phyloP scores from a whole-genome alignment of 2,329 filamentous ascomycete species.

The Fusarium coicis region DNA sequence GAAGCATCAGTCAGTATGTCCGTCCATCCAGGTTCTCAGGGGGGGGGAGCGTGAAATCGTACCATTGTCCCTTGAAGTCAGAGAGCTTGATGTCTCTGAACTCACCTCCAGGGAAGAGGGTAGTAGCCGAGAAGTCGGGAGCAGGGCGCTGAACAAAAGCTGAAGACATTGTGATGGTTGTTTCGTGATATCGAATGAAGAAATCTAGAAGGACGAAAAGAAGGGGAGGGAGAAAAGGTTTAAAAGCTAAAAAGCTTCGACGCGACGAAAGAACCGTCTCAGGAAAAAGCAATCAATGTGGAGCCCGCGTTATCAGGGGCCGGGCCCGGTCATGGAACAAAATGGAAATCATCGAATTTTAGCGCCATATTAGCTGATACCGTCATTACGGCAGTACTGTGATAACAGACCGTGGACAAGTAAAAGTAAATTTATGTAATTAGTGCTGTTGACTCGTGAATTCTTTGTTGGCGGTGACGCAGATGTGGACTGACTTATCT shows the following conservation, averaged over 20 bases:
- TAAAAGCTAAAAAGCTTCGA: background rate
- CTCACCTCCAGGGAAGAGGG: slow-evolving; percentile 60
- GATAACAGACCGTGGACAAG: too few relatives aligned
- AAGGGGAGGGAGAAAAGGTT: background rate
- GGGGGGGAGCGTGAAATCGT: background rate
- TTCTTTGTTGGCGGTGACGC: slow-evolving; percentile 13
- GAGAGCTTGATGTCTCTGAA: slow-evolving; percentile 59
- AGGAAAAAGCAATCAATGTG: slow-evolving; percentile 29
- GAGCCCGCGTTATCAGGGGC: slow-evolving; percentile 27
- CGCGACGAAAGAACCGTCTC: background rate
- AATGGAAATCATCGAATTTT: slow-evolving; percentile 33
- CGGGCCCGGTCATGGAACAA: slow-evolving; percentile 21
- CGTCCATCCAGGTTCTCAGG: background rate
- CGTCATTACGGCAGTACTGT: background rate
- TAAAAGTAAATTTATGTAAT: slow-evolving; percentile 12
- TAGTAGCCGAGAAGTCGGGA: slow-evolving; percentile 60
- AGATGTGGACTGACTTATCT: slow-evolving; percentile 11
- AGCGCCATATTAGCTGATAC: slow-evolving; percentile 32
- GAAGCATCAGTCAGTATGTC: background rate
- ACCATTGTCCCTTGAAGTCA: slow-evolving; percentile 61
- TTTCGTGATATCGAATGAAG: background rate
- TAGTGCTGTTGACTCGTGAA: background rate
- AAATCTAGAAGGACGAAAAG: background rate
- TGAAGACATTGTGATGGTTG: slow-evolving; percentile 50
- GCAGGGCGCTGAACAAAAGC: slow-evolving; percentile 61